Conservation (phyloP, 805 yeast species). For the Metschnikowia similis region DNA sequence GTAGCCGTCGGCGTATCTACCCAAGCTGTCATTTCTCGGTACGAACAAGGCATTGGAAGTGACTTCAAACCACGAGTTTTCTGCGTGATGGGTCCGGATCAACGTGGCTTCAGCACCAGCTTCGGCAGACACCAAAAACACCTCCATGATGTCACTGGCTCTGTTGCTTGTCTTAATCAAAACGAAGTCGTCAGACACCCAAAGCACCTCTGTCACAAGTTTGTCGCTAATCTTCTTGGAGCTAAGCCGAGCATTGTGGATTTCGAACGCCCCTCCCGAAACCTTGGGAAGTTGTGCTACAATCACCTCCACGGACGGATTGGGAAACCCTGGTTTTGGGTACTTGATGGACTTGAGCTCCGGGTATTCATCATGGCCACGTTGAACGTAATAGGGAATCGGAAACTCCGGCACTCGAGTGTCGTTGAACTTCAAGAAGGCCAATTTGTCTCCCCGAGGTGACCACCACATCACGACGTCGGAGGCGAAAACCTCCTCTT, state of each 20-base stretch:
- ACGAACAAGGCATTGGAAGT: conserved; percentile 29
- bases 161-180: conserved; percentile 62
- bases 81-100: conserved; percentile 43
- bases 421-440: conserved; percentile 68
- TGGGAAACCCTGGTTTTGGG: conserved; percentile 79
- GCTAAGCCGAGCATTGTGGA: conserved; percentile 9
- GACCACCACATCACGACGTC: conserved; percentile 88
- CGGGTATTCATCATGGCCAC: conserved; percentile 33
- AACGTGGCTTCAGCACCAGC: conserved; percentile 25
- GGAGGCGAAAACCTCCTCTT: conserved; percentile 76
- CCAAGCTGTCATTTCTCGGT: conserved; percentile 32
- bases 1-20: conserved; percentile 54
- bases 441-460: conserved; percentile 59
- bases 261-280: conserved; percentile 9
- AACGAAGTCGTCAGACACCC: conserved; percentile 50
- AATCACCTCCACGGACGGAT: conserved; percentile 54
- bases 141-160: conserved; percentile 51
- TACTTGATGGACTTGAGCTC: conserved; percentile 58
- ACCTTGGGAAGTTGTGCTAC: conserved; percentile 12
- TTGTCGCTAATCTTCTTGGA: conserved; percentile 10
- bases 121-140: conserved; percentile 39
- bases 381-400: conserved; percentile 69
- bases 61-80: conserved; percentile 60
- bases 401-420: conserved; percentile 68
- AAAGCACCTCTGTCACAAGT: conserved; percentile 57